These are phyloP conservation scores for Adansonia gregorii DNA, from an alignment of 441 rosid genomes.

Conservation along the genomic window DNA sequence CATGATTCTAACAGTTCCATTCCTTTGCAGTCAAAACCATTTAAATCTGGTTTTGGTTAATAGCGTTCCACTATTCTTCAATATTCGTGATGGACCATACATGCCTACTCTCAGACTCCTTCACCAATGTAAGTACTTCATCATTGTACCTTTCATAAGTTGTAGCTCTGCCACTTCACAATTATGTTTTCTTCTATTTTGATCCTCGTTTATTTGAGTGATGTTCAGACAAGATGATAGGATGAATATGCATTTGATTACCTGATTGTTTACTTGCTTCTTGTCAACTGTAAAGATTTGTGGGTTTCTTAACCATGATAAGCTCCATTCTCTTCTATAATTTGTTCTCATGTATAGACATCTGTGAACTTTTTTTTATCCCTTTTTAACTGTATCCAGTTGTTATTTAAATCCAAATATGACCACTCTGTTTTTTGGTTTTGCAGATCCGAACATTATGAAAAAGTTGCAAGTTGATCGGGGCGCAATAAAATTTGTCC, in stretches of 20 bases:
- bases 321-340: not conserved
- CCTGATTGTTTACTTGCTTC: not conserved
- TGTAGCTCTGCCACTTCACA: not conserved
- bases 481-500: slow-evolving; percentile 91
- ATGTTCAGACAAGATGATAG: not conserved
- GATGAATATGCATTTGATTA: not conserved
- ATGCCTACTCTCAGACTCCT: slow-evolving; percentile 97
- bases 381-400: slow-evolving; percentile 14
- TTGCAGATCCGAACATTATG: slow-evolving; percentile 92
- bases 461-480: slow-evolving; percentile 93
- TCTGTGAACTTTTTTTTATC: not conserved
- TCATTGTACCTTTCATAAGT: slow-evolving; percentile 24
- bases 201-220: slow-evolving; percentile 17
- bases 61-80: slow-evolving; percentile 90
- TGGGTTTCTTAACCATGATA: not conserved
- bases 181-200: not conserved
- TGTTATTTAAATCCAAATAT: not conserved
- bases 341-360: not conserved
- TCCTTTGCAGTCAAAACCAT: slow-evolving; percentile 87
- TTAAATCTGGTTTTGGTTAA: slow-evolving; percentile 88
- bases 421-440: slow-evolving; percentile 15
- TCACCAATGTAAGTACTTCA: slow-evolving; percentile 62
- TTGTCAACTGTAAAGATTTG: not conserved
- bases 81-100: slow-evolving; percentile 94
- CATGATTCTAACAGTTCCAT: slow-evolving; percentile 20